Percentiles rank a stretch among this genome's conserved stretches.
These are phyloP conservation scores for Tricholoma bakamatsutake DNA, from an alignment of 768 basidiomycete genomes.

Conservation along the genomic window DNA sequence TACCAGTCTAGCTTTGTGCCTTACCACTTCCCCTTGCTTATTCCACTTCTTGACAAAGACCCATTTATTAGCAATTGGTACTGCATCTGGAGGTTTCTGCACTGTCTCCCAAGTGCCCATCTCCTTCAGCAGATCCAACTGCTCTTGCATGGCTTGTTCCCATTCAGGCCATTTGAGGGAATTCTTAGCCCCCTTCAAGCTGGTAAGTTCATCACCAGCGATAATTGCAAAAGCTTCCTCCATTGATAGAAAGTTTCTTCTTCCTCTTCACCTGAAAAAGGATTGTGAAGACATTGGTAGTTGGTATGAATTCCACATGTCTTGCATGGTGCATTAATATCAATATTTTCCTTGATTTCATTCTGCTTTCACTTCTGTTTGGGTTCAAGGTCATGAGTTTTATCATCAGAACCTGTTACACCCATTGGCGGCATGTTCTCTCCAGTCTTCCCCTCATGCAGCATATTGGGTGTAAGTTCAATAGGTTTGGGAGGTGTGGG, in stretches of 20 bases:
- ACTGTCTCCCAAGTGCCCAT: neutral
- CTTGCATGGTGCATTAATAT: too few relatives aligned
- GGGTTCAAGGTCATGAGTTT: neutral
- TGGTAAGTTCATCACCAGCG: too few relatives aligned
- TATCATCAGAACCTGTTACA: neutral
- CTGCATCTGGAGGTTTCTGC: neutral
- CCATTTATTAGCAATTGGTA: too few relatives aligned
- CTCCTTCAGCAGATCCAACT: too few relatives aligned
- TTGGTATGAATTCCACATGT: neutral
- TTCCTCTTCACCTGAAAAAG: neutral
- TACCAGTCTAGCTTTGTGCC: conserved; percentile 30
- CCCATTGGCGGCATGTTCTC: neutral
- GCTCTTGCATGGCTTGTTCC: neutral
- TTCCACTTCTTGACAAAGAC: conserved; percentile 27
- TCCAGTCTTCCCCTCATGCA: neutral
- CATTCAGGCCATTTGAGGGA: neutral
- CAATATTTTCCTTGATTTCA: too few relatives aligned
- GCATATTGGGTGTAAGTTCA: conserved; percentile 11
- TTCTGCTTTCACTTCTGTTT: neutral
- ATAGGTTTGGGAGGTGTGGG: conserved; percentile 17
- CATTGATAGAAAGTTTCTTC: neutral
- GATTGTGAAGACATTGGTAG: neutral
- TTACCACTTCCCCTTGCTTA: conserved; percentile 17
- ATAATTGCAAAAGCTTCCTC: neutral
- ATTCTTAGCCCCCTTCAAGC: neutral